A percentile compares a stretch with the other conserved stretches of the same genome.
phyloP scores from a whole-genome alignment of 2,329 filamentous ascomycete genomes.

The Tolypocladium tropicale region DNA sequence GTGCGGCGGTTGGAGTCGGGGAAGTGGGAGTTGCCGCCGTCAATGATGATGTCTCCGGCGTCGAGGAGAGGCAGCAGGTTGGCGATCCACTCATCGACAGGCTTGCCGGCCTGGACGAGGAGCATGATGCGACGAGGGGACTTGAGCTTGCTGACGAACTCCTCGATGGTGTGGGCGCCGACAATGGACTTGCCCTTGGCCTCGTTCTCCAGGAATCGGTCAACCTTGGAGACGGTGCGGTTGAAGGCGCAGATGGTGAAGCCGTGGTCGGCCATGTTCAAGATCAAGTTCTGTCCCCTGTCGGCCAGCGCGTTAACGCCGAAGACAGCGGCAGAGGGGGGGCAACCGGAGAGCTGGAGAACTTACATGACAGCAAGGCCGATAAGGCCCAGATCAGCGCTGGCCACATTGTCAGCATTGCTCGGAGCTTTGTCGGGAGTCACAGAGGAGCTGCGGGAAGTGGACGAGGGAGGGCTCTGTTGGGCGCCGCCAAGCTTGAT shows the following conservation, averaged over 20 bases:
- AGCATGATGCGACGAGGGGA: constrained; percentile 95
- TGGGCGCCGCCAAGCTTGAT: constrained; percentile 58
- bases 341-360: neutral
- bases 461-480: constrained; percentile 20
- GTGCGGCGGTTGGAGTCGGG: constrained; percentile 97
- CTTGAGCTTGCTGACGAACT: constrained; percentile 96
- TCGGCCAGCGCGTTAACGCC: constrained; percentile 6
- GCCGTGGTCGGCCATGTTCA: constrained; percentile 82
- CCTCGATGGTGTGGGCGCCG: constrained; percentile 85
- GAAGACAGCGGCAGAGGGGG: constrained; percentile 8
- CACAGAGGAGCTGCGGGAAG: constrained; percentile 11
- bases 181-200: constrained; percentile 93
- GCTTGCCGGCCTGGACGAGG: constrained; percentile 95
- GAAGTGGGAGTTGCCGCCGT: constrained; percentile 97
- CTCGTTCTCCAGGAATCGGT: constrained; percentile 84
- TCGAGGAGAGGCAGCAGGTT: constrained; percentile 76
- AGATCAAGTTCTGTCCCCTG: constrained; percentile 75
- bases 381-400: constrained; percentile 85
- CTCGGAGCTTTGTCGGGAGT: constrained; percentile 19
- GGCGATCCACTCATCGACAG: constrained; percentile 98
- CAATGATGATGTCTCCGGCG: constrained; percentile 94
- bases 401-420: constrained; percentile 49
- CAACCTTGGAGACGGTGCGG: constrained; percentile 97
- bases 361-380: constrained; percentile 82
- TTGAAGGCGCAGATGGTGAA: constrained; percentile 99